Conservation (phyloP, 352 stramenopile genomes). For the Pythium volutum region DNA sequence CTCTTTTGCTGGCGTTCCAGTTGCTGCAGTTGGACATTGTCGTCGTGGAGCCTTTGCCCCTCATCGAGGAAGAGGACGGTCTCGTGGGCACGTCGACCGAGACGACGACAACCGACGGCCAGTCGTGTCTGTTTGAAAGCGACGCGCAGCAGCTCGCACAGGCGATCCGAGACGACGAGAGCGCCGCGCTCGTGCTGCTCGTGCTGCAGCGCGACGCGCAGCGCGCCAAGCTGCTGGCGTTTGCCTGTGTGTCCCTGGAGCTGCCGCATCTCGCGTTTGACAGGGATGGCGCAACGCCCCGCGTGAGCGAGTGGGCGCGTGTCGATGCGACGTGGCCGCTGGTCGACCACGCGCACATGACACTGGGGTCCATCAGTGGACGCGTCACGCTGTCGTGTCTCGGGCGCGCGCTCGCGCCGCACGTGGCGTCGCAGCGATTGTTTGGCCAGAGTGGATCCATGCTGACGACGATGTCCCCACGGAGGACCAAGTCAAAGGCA, state of each 20-base stretch:
- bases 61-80: not conserved
- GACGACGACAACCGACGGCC: not conserved
- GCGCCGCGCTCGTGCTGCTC: constrained; percentile 16
- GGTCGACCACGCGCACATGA: constrained; percentile 4
- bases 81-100: not conserved
- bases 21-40: constrained; percentile 23
- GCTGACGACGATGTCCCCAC: not conserved
- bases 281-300: not conserved
- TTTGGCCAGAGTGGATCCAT: not conserved
- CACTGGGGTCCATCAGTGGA: constrained; percentile 1
- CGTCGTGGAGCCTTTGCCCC: constrained; percentile 4
- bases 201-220: constrained; percentile 18
- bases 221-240: constrained; percentile 17
- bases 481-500: not conserved
- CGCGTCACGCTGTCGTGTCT: constrained; percentile 21
- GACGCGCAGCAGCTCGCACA: constrained; percentile 8
- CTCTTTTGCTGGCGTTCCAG: constrained; percentile 21
- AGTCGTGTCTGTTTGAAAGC: constrained; percentile 23
- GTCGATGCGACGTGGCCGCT: constrained; percentile 17
- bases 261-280: constrained; percentile 13
- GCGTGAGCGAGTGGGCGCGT: constrained; percentile 22
- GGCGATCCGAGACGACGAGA: constrained; percentile 3
- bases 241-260: constrained; percentile 15
- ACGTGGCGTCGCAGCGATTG: constrained; percentile 3
- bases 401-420: constrained; percentile 9